A percentile compares a stretch with the other conserved stretches of the same genome.
Evolutionary conservation across 2,329 filamentous ascomycete species (phyloP).

Genomic region (Lachnellula suecica): DNA sequence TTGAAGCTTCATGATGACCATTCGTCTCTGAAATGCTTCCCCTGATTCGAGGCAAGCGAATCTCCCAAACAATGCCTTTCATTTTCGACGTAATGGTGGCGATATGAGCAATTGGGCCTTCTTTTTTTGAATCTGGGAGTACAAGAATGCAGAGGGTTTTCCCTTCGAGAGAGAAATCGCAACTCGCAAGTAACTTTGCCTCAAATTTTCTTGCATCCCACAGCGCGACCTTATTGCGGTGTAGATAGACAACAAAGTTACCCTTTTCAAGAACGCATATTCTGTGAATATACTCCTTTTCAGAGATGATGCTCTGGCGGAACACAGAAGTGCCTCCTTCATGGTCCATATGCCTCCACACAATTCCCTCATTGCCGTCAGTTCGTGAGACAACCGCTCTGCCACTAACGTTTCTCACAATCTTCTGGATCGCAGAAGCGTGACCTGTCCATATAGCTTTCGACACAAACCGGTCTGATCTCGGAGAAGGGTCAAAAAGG

Average conservation of each 20-base stretch:
- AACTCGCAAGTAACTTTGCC: conserved; percentile 58
- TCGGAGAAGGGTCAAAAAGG: conserved; percentile 72
- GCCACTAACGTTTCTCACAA: conserved; percentile 82
- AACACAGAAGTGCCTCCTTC: conserved; percentile 54
- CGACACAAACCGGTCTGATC: conserved; percentile 56
- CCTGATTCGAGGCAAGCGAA: conserved; percentile 56
- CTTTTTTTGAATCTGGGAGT: conserved; percentile 60
- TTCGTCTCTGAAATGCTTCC: conserved; percentile 34
- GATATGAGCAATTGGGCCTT: conserved; percentile 62
- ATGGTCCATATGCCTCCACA: conserved; percentile 71
- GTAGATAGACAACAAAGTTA: conserved; percentile 77
- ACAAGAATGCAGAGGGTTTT: conserved; percentile 79
- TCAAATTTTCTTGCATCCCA: conserved; percentile 72
- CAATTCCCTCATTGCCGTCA: conserved; percentile 71
- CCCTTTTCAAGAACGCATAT: conserved; percentile 78
- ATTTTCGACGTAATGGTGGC: conserved; percentile 81
- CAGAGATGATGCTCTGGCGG: conserved; percentile 67
- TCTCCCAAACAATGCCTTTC: conserved; percentile 79
- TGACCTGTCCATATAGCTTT: conserved; percentile 81
- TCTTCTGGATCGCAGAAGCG: conserved; percentile 76
- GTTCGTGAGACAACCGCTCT: conserved; percentile 80
- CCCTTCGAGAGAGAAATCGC: conserved; percentile 59
- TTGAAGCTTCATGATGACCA: conserved; percentile 36
- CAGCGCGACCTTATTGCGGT: conserved; percentile 67
- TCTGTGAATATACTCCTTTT: conserved; percentile 72